Conservation (phyloP, 352 stramenopile genomes). For the Phytophthora meadii region DNA sequence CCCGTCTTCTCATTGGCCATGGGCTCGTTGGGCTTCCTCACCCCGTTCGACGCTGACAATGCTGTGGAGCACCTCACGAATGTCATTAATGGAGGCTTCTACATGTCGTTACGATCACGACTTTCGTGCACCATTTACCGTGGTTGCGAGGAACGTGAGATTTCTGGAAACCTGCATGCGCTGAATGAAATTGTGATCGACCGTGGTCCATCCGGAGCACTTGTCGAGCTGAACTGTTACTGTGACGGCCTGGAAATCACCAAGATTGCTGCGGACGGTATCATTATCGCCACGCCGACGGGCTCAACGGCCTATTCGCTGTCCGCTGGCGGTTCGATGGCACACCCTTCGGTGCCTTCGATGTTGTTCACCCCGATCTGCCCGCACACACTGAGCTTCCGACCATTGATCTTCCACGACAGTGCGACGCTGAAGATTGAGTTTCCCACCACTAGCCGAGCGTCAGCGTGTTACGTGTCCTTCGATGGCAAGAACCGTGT, state of each 20-base stretch:
- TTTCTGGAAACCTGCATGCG: slow-evolving; percentile 86
- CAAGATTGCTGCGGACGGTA: slow-evolving; percentile 95
- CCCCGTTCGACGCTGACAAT: slow-evolving; percentile 89
- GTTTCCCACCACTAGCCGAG: slow-evolving; percentile 81
- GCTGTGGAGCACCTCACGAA: slow-evolving; percentile 72
- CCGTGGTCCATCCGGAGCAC: slow-evolving; percentile 85
- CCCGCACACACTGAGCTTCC: slow-evolving; percentile 96
- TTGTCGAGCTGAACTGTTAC: slow-evolving; percentile 98
- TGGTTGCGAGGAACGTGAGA: slow-evolving; percentile 57
- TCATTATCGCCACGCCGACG: slow-evolving; percentile 98
- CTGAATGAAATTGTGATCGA: slow-evolving; percentile 99
- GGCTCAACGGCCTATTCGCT: slow-evolving; percentile 99
- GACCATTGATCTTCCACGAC: slow-evolving; percentile 92
- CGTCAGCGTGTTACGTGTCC: slow-evolving; percentile 83
- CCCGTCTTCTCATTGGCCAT: slow-evolving; percentile 96
- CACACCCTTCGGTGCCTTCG: slow-evolving; percentile 96
- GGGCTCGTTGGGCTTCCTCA: slow-evolving; percentile 97
- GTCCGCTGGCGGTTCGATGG: slow-evolving; percentile 97
- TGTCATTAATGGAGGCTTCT: slow-evolving; percentile 85
- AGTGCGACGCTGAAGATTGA: slow-evolving; percentile 91
- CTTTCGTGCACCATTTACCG: slow-evolving; percentile 79
- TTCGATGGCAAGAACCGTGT: slow-evolving; percentile 93
- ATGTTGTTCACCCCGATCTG: slow-evolving; percentile 99
- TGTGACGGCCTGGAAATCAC: slow-evolving; percentile 97
- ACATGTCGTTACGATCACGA: slow-evolving; percentile 83